Evolutionary conservation across 257 asterid genomes (phyloP).

Genomic region (Solanum chmielewskii): DNA sequence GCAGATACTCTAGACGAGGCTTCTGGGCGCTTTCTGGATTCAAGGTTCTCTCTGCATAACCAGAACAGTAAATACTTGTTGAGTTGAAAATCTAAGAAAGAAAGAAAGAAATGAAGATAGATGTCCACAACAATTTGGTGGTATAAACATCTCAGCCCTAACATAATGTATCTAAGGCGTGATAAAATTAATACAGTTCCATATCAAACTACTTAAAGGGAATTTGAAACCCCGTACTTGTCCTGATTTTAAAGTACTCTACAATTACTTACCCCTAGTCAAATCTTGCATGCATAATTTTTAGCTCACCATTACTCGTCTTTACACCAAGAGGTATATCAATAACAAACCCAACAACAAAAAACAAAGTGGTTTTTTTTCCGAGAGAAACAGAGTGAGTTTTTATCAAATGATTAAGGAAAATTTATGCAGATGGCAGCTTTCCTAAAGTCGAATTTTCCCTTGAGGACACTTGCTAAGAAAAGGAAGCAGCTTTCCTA

Average conservation of each 20-base stretch:
- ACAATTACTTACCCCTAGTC: neutral
- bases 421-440: neutral
- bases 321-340: neutral
- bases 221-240: neutral
- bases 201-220: neutral
- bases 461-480: neutral
- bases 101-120: neutral
- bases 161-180: neutral
- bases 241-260: neutral
- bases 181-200: neutral
- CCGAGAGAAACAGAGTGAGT: neutral
- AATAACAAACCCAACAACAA: neutral
- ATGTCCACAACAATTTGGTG: neutral
- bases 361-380: neutral
- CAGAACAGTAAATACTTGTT: neutral
- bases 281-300: neutral
- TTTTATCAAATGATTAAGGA: neutral
- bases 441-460: neutral
- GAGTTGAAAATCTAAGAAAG: neutral
- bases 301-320: neutral
- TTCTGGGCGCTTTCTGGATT: constrained; percentile 40
- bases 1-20: constrained; percentile 33
- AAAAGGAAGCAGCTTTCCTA: neutral
- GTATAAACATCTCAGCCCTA: neutral
- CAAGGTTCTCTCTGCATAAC: constrained; percentile 34